Percentiles rank a stretch among this genome's conserved stretches.
Evolutionary conservation across 441 rosid species (phyloP).

Genomic region (Brassica hybrid): DNA sequence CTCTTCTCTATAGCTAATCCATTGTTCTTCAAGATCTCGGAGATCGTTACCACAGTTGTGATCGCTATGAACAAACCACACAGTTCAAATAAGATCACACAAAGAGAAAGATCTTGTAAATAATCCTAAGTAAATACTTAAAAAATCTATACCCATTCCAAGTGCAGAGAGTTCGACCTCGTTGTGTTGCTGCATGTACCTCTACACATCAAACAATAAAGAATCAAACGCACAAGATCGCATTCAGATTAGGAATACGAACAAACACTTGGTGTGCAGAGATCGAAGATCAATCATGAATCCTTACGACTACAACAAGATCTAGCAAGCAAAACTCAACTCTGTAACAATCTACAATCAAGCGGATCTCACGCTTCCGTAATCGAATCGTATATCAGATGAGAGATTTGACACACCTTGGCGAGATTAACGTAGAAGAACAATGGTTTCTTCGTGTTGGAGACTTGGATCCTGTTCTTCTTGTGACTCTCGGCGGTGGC

Average conservation of each 20-base stretch:
- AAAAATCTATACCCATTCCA: conserved; percentile 99
- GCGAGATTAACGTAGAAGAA: conserved; percentile 72
- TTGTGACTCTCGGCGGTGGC: conserved; percentile 45
- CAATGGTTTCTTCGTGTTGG: conserved; percentile 70
- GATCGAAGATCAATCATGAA: background rate
- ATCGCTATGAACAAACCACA: conserved; percentile 55
- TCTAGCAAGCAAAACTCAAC: background rate
- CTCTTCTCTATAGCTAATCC: conserved; percentile 90
- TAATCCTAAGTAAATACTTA: background rate
- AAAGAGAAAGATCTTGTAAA: background rate
- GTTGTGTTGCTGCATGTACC: conserved; percentile 87
- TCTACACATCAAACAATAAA: conserved; percentile 44
- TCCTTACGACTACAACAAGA: background rate
- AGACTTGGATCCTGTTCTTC: conserved; percentile 71
- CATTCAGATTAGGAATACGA: background rate
- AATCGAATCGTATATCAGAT: conserved; percentile 15
- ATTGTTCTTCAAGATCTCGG: conserved; percentile 93
- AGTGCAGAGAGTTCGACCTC: conserved; percentile 95
- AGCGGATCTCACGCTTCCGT: background rate
- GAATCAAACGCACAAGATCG: background rate
- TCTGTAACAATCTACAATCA: background rate
- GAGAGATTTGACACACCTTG: too few species aligned
- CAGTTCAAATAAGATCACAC: background rate
- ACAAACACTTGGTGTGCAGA: conserved; percentile 29
- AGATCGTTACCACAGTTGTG: conserved; percentile 86